phyloP scores from a whole-genome alignment of 768 basidiomycete genomes.

The Boletus tomentosulus region DNA sequence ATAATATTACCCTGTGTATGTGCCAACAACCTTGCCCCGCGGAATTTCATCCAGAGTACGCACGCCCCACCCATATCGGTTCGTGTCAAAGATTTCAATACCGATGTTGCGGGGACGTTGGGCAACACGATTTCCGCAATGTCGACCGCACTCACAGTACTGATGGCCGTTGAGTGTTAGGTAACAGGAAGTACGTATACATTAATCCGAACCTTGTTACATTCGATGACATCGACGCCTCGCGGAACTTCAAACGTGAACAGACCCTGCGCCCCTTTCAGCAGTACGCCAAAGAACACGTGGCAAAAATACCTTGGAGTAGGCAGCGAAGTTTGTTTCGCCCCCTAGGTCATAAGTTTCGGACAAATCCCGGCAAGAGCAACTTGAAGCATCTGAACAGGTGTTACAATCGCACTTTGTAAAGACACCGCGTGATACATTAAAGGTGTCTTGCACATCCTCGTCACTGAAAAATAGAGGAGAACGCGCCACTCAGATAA shows the following conservation, averaged over 20 bases:
- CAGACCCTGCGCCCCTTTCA: conserved; percentile 38
- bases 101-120: conserved; percentile 54
- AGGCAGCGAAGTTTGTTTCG: conserved; percentile 36
- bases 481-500: conserved; percentile 5
- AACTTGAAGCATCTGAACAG: conserved; percentile 34
- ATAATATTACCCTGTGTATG: conserved; percentile 58
- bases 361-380: conserved; percentile 48
- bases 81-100: conserved; percentile 66
- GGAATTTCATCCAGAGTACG: conserved; percentile 40
- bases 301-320: conserved; percentile 33
- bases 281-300: not conserved
- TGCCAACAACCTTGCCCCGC: conserved; percentile 58
- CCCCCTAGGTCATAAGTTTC: conserved; percentile 30
- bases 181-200: not conserved
- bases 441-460: conserved; percentile 15
- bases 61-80: conserved; percentile 60
- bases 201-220: conserved; percentile 47
- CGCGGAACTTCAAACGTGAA: conserved; percentile 41
- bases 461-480: conserved; percentile 13
- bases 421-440: conserved; percentile 33
- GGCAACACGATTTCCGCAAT: conserved; percentile 58
- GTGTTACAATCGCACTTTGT: conserved; percentile 42
- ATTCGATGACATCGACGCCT: conserved; percentile 58
- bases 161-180: conserved; percentile 16
- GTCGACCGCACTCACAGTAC: conserved; percentile 42